phyloP scores from a whole-genome alignment of 2,329 filamentous ascomycete genomes.

The Curvularia hawaiiensis region DNA sequence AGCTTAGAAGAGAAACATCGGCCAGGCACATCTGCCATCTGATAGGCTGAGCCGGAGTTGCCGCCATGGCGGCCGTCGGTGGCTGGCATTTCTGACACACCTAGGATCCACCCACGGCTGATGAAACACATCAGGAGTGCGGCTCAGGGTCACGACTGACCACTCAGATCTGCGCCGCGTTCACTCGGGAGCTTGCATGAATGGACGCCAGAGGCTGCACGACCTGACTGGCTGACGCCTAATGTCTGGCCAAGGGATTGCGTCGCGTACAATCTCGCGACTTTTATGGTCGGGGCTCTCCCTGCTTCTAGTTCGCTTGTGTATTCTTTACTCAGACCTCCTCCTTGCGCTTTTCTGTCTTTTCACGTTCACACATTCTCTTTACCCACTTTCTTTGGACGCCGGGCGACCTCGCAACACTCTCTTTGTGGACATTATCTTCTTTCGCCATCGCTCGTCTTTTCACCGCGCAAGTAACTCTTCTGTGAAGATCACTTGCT shows the following conservation, averaged over 20 bases:
- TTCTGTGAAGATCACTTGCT: slow-evolving; percentile 41
- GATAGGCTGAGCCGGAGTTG: slow-evolving; percentile 26
- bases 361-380: slow-evolving; percentile 33
- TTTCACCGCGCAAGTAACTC: slow-evolving; percentile 12
- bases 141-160: slow-evolving; percentile 30
- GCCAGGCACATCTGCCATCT: slow-evolving; percentile 27
- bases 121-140: slow-evolving; percentile 38
- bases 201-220: slow-evolving; percentile 27
- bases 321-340: slow-evolving; percentile 37
- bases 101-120: slow-evolving; percentile 43
- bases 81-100: slow-evolving; percentile 38
- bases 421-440: slow-evolving; percentile 36
- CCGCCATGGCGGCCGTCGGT: slow-evolving; percentile 20
- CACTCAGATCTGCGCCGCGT: slow-evolving; percentile 30
- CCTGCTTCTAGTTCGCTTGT: slow-evolving; percentile 16
- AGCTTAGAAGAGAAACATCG: slow-evolving; percentile 35
- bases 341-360: slow-evolving; percentile 26
- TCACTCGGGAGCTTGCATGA: slow-evolving; percentile 32
- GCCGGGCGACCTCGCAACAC: slow-evolving; percentile 40
- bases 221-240: slow-evolving; percentile 26
- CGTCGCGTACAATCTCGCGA: slow-evolving; percentile 24
- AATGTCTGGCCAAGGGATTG: slow-evolving; percentile 33
- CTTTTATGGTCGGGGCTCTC: slow-evolving; percentile 34
- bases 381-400: slow-evolving; percentile 29
- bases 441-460: slow-evolving; percentile 24